Evolutionary conservation across 2,329 filamentous ascomycete species (phyloP), one percentile per base, ranked within the genome.

Genomic region (Talaromyces amestolkiae): DNA sequence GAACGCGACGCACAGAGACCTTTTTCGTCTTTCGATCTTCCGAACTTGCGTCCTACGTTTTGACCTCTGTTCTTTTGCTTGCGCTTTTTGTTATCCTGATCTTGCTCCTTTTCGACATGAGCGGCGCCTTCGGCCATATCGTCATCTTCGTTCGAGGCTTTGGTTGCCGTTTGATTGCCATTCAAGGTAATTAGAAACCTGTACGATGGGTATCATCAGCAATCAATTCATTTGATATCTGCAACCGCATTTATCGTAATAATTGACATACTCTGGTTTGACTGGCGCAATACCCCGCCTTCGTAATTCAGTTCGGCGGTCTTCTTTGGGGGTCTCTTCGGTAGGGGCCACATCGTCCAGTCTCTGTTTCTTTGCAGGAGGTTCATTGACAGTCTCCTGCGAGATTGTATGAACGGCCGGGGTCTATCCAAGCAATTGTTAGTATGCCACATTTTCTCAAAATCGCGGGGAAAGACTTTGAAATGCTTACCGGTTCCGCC

Each of bases 41-140:
- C 93, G 75, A 95, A 97, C 51, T 86, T 86, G 65, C 94, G 90
- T 70, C 87, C 87, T 69, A 89, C 93, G 78, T 98, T 97, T 78
- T 97, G 93, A 39, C 91, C 91, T 53, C 83, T 83, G 69, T 87
- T 79, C 74, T 89, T 89, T 7, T 2, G 27, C 72, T 86, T 83
- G 74, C 86, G 85, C 70, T 85, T 76, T 65, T 75, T 71, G 65
- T 75, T 75, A 68, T 76, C 81, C 61, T 72, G 75, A 66, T 69
- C 75, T 58, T 76, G 73, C 22, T 49, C 53, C 49, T 74, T 75
- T 31, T 80, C 76, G 61, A 81, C 75, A 62, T 82, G 78, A 65
- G 79, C 78, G 62, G 83, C 84, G 39, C 84, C 84, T 74, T 88
- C 87, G 64, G 87, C 85, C 64, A 85, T 85, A 73, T 88, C 86